Base-by-base conservation (phyloP, 352 stramenopile species). In the Pythium pectinolyticum region DNA sequence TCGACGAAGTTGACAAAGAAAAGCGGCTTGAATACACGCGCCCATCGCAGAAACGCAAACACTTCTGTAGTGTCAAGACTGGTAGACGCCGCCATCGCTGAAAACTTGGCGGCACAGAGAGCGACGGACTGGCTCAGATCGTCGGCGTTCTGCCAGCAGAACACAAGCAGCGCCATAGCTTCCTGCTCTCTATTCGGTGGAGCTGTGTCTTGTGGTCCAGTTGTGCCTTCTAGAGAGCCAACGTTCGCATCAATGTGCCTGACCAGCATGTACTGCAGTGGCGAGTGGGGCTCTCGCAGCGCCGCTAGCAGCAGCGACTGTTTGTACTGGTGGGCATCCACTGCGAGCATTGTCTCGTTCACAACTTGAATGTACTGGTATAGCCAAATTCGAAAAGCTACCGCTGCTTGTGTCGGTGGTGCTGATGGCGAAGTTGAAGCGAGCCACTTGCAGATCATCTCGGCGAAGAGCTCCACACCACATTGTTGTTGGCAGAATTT, bases 61-160 rank as follows among this genome's bases (percentile, higher is more conserved):
- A 74, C 51, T 0, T 80, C 69, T 5, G 67, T 54, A 0, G 10
- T n/a, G 8, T 50, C 43, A 5, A 9, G 27, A 25, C 3, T 45
- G 54, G 22, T 65, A 58, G 0, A 45, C 30, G 5, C 69, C 53
- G 5, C 69, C 67, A 55, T 61, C 5, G 63, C 64, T 6, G 74
- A 62, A 22, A 85, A 40, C 31, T 85, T 88, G 17, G 69, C 65
- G 31, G 77, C 77, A 46, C 79, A 84, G 8, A 88, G 57, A 11
- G 76, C 22, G 28, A 66, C 66, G 27, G 62, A 78, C 43, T 46
- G 67, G 20, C 66, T 60, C 34, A 88, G 64, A 17, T 72, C 58
- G 12, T 73, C 40, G 1, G 66, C 64, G 45, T 83, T 50, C 1
- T 69, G 25, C 61, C 75, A 86, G 34, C 53, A 84, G 37, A 86